Conservation (phyloP, 768 basidiomycete genomes). For the Collybia sp. region DNA sequence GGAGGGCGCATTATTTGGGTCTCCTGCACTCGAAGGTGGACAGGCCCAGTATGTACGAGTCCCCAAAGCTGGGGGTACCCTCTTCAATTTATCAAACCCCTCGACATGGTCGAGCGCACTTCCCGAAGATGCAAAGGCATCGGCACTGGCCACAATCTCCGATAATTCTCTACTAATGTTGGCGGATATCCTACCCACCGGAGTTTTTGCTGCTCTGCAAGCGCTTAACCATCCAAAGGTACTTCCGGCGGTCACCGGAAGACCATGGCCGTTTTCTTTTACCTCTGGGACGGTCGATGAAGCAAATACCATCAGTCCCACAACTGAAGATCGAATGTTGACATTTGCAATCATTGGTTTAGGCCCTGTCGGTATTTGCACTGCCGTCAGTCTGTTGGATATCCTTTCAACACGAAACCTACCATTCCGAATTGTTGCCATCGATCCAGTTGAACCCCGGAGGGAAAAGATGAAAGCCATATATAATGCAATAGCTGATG, state of each 20-base stretch:
- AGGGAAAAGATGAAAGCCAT: conserved; percentile 58
- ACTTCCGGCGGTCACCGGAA: conserved; percentile 51
- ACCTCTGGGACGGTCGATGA: conserved; percentile 20
- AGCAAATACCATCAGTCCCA: conserved; percentile 18
- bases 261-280: conserved; percentile 50
- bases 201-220: conserved; percentile 72
- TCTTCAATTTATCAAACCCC: conserved; percentile 57
- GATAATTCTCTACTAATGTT: conserved; percentile 69
- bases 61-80: conserved; percentile 75
- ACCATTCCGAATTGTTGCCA: conserved; percentile 53
- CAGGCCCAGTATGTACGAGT: conserved; percentile 80
- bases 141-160: conserved; percentile 36
- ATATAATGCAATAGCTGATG: conserved; percentile 41
- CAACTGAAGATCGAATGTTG: conserved; percentile 43
- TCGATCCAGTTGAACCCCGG: conserved; percentile 56
- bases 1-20: conserved; percentile 59
- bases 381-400: conserved; percentile 61
- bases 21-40: conserved; percentile 60
- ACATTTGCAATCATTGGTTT: conserved; percentile 69
- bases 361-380: conserved; percentile 77
- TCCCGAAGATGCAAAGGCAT: conserved; percentile 27
- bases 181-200: conserved; percentile 78
- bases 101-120: conserved; percentile 38
- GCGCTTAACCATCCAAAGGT: conserved; percentile 71
- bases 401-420: conserved; percentile 39